Conservation (phyloP, 2,329 filamentous ascomycete species). For the Thermothelomyces thermophilus region DNA sequence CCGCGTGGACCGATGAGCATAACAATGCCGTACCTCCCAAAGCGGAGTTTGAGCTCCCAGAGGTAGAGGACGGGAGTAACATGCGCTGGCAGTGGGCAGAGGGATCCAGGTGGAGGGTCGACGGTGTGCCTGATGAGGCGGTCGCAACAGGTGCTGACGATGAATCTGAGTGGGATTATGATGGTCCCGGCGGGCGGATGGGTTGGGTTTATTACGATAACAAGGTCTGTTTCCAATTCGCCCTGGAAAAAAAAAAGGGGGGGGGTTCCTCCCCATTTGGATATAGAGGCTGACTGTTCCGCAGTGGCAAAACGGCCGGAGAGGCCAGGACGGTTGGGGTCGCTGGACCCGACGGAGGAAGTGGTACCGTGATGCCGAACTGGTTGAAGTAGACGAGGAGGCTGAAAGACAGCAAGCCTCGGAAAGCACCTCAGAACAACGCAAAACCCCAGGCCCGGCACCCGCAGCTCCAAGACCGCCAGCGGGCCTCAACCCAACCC, state of each 20-base stretch:
- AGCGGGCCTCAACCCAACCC: slow-evolving; percentile 6
- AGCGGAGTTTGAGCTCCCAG: slow-evolving; percentile 59
- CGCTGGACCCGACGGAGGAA: slow-evolving; percentile 89
- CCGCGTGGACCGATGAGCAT: slow-evolving; percentile 94
- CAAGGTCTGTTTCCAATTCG: slow-evolving; percentile 52
- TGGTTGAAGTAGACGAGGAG: slow-evolving; percentile 62
- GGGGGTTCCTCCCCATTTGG: neutral
- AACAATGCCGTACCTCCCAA: slow-evolving; percentile 71
- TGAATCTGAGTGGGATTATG: slow-evolving; percentile 45
- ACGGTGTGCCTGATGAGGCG: slow-evolving; percentile 57
- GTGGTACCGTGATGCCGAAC: slow-evolving; percentile 94
- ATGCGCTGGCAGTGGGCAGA: slow-evolving; percentile 70
- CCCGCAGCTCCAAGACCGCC: slow-evolving; percentile 2
- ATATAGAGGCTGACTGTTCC: slow-evolving; percentile 7
- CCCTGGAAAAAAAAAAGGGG: neutral
- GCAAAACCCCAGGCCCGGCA: slow-evolving; percentile 17
- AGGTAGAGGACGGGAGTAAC: slow-evolving; percentile 52
- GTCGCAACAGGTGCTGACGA: slow-evolving; percentile 26
- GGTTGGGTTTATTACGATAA: slow-evolving; percentile 99
- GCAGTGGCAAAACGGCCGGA: slow-evolving; percentile 82
- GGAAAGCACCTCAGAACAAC: slow-evolving; percentile 37
- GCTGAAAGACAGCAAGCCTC: slow-evolving; percentile 31
- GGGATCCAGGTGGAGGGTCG: slow-evolving; percentile 80
- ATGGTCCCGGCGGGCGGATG: slow-evolving; percentile 55
- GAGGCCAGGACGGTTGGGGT: slow-evolving; percentile 85